Conservation (phyloP, 163 green algal species). For the Scenedesmus sp. region DNA sequence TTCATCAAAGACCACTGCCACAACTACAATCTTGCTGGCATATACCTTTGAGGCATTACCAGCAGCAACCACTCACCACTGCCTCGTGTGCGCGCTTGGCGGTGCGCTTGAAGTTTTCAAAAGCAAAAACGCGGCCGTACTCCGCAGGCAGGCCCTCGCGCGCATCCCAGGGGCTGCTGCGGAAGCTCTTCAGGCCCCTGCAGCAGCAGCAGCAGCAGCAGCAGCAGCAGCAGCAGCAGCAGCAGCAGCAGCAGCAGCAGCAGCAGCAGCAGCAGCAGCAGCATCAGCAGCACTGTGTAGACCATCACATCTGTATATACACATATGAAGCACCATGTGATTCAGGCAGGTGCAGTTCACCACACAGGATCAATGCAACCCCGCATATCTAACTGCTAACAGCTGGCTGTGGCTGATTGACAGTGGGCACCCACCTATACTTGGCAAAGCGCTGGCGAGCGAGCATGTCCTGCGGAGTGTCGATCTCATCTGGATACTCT, state of each 20-base stretch:
- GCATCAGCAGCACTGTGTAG: no score
- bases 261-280: no score
- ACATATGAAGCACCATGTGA: neutral
- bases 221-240: neutral
- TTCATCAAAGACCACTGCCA: no score
- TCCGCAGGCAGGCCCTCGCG: conserved; percentile 90
- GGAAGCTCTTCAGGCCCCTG: conserved; percentile 92
- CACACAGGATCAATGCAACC: neutral
- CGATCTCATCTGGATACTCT: conserved; percentile 90
- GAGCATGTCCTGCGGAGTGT: conserved; percentile 76
- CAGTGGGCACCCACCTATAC: conserved; percentile 47
- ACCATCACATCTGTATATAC: neutral
- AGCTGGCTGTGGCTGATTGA: neutral
- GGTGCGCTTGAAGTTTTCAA: conserved; percentile 91
- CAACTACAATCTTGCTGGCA: no score
- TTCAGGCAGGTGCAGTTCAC: neutral
- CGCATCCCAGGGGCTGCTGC: conserved; percentile 89
- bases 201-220: conserved; percentile 40
- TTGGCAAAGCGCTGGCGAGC: conserved; percentile 82
- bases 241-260: neutral
- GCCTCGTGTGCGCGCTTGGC: conserved; percentile 67
- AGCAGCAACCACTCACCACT: conserved; percentile 20
- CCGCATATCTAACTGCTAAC: neutral
- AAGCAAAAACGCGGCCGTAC: conserved; percentile 95
- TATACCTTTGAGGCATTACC: neutral